Base-by-base conservation (phyloP, 441 rosid species). In the Adansonia gregorii region DNA sequence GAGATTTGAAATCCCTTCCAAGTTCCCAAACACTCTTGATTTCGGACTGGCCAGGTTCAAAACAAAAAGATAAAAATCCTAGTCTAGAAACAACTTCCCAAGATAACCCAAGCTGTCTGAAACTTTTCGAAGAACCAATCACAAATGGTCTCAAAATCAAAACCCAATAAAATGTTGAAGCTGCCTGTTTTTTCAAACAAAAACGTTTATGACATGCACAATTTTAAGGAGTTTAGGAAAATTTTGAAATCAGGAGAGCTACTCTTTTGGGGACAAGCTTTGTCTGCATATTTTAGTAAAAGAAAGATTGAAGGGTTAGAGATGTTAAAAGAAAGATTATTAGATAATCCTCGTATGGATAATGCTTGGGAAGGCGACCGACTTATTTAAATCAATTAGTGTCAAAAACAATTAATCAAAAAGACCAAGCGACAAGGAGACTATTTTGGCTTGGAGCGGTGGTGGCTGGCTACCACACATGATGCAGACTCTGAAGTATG, bases 11-110 rank as follows among this genome's bases (percentile, higher is more conserved):
- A 74, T 74, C 69, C 65, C 83, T 79, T 69, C 63, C 65, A 54
- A 75, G 51, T n/a, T 43, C 72, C 35, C 35, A 31, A 31, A 31
- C 35, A 31, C 35, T 31, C 35, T 31, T 95, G 81, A 95, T 95
- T 45, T 91, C 97, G 0, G 97, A 93, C 83, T 94, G 31, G 94
- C 91, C 35, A 31, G 3, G 35, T 31, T 51, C 74, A 49, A 41
- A 78, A 17, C 65, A 35, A 67, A 70, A 56, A 15, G 67, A 63
- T 5, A 39, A 60, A 79, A 67, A 39, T 67, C 70, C 46, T 41
- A 66, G 60, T 51, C 19, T 68, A 48, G 72, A 68, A 68, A 22
- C 27, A 24, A 63, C 59, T 73, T 22, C 79, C 86, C 82, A 74
- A 74, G 78, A 72, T 74, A 66, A 70, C 45, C 61, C 35, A 68